A percentile compares a stretch with the other conserved stretches of the same genome.
Evolutionary conservation across 164 flowering plant species (phyloP).

Genomic region (Malania oleifera): DNA sequence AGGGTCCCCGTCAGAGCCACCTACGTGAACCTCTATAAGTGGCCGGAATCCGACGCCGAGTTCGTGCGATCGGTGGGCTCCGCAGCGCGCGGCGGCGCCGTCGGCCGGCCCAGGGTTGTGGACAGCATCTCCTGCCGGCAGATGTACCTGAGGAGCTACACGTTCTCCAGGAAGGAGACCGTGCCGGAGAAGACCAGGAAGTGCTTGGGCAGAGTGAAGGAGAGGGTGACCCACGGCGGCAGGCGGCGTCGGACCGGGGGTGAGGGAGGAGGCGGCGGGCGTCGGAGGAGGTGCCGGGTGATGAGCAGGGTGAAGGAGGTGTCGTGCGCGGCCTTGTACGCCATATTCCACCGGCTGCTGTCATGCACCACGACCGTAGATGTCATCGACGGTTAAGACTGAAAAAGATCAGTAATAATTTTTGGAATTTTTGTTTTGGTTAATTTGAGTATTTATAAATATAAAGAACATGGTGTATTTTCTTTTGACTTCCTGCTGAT

Average conservation of each 20-base stretch:
- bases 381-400: conserved; percentile 24
- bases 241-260: background rate
- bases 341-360: conserved; percentile 34
- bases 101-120: conserved; percentile 31
- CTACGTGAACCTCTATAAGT: conserved; percentile 50
- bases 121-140: conserved; percentile 59
- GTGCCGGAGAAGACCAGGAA: conserved; percentile 32
- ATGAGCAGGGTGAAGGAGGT: conserved; percentile 30
- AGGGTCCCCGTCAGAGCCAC: conserved; percentile 42
- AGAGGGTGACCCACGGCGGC: conserved; percentile 12
- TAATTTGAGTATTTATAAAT: too few relatives aligned
- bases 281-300: conserved; percentile 21
- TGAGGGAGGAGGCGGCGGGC: background rate
- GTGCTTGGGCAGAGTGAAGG: conserved; percentile 32
- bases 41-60: conserved; percentile 62
- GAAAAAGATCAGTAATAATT: too few relatives aligned
- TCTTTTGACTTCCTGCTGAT: too few relatives aligned
- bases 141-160: conserved; percentile 57
- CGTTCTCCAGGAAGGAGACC: conserved; percentile 39
- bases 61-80: conserved; percentile 28
- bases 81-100: background rate
- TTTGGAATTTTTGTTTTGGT: too few relatives aligned
- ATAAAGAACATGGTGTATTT: too few relatives aligned
- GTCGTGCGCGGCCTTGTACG: conserved; percentile 27
- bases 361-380: conserved; percentile 44